Base-by-base conservation (phyloP, 2,329 filamentous ascomycete genomes). In the Colletotrichum lini region DNA sequence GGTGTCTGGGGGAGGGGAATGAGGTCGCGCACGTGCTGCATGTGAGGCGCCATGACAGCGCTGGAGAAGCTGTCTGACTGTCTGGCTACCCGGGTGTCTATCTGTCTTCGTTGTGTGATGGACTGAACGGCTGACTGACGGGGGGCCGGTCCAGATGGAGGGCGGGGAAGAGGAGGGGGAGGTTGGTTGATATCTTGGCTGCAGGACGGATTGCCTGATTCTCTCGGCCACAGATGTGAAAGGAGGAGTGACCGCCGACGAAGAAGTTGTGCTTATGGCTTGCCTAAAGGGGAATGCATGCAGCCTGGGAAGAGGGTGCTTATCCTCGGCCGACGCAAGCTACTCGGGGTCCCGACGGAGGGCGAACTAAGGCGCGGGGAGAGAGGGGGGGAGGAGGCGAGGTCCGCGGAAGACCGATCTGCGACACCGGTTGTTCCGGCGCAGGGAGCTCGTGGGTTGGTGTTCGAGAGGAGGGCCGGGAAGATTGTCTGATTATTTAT, bases 321-420 rank as follows among this genome's bases (percentile, higher is more conserved):
- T 15, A 12, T 30, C 18, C 6, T 40, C 21, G 35, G 35, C 35
- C 35, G 35, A 38, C 35, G 35, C 8, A 10, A 38, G 8, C 35
- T 38, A 15, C 23, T 67, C 16, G 26, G 49, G 42, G 13, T 40
- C 26, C 54, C 15, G n/a, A 18, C 23, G 40, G 21, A 21, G 44
- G 23, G 26, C 35, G 35, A 38, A 2, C 16, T 40, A 30, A 38
- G 57, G 58, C 58, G 45, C 44, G 62, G 61, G 40, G 65, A 23
- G 53, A n/a, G 5, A 40, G 8, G 35, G 8, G 0, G 8, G 30
- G 30, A 9, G 30, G 30, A 8, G 35, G 8, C 35, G 40, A 56
- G 42, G 52, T 63, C 58, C 58, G 65, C 68, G 58, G 58, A 58
- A 15, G 40, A 47, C 65, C 69, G 59, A 72, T 69, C 65, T 72